These are phyloP conservation scores for Castanea mollissima DNA, from an alignment of 306 rosid genomes.

Conservation along the genomic window DNA sequence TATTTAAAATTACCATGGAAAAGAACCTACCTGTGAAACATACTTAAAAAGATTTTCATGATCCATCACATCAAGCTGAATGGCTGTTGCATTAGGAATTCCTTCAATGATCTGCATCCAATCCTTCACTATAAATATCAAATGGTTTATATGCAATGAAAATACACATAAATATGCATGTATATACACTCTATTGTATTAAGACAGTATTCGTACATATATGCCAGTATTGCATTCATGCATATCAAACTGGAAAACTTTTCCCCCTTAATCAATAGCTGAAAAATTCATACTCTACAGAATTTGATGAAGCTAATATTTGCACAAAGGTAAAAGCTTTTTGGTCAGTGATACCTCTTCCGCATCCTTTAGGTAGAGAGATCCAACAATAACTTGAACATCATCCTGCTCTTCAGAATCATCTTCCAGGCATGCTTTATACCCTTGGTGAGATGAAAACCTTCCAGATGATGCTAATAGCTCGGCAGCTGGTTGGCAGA, in stretches of 20 bases:
- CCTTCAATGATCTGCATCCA: slow-evolving; percentile 71
- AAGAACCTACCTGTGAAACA: slow-evolving; percentile 68
- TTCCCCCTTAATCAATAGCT: background rate
- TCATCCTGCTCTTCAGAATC: slow-evolving; percentile 56
- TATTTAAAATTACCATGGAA: background rate
- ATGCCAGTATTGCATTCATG: background rate
- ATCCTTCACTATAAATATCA: slow-evolving; percentile 27
- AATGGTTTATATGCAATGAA: background rate
- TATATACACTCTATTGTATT: background rate
- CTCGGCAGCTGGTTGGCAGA: slow-evolving; percentile 90
- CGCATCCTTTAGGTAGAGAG: slow-evolving; percentile 84
- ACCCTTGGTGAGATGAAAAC: slow-evolving; percentile 40
- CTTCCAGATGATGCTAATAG: slow-evolving; percentile 66
- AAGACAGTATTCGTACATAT: background rate
- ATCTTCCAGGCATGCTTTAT: slow-evolving; percentile 48
- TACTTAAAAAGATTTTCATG: slow-evolving; percentile 41
- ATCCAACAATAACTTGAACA: slow-evolving; percentile 83
- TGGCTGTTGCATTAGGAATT: slow-evolving; percentile 68
- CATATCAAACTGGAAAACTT: background rate
- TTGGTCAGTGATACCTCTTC: slow-evolving; percentile 59
- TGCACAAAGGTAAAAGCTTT: background rate
- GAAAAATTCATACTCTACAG: background rate
- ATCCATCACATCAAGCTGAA: slow-evolving; percentile 79
- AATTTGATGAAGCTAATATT: background rate
- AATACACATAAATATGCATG: background rate